Percentiles rank a stretch among this genome's conserved stretches.
Evolutionary conservation across 768 basidiomycete species (phyloP).

Genomic region (Pholiota conissans): DNA sequence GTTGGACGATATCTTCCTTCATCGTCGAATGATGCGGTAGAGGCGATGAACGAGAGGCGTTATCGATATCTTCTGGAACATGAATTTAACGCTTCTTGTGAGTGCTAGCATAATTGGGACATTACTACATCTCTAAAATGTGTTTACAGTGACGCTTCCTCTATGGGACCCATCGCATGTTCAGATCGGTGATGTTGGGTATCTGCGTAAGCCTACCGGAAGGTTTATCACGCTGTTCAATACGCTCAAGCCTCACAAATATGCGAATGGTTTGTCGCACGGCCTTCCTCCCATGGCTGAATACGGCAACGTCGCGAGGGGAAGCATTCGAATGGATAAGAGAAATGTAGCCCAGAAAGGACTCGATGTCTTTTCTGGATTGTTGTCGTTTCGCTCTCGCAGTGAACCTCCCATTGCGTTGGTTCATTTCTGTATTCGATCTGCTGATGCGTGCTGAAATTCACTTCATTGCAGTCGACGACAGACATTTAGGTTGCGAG

Average conservation of each 20-base stretch:
- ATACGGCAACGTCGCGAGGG: slow-evolving; percentile 55
- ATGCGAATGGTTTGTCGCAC: slow-evolving; percentile 32
- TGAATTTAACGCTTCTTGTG: slow-evolving; percentile 67
- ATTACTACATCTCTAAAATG: too few species aligned
- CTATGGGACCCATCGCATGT: slow-evolving; percentile 71
- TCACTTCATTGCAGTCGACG: slow-evolving; percentile 43
- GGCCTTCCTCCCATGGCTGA: slow-evolving; percentile 55
- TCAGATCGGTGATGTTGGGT: slow-evolving; percentile 73
- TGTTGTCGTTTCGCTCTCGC: slow-evolving; percentile 38
- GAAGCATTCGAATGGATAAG: slow-evolving; percentile 25
- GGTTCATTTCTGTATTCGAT: slow-evolving; percentile 17
- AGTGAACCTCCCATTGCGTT: slow-evolving; percentile 28
- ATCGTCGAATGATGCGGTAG: slow-evolving; percentile 36
- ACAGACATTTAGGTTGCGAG: slow-evolving; percentile 59
- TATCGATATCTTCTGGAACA: slow-evolving; percentile 71
- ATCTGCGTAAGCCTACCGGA: slow-evolving; percentile 65
- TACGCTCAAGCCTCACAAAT: slow-evolving; percentile 53
- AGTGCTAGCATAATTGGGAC: slow-evolving; percentile 30
- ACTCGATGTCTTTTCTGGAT: slow-evolving; percentile 45
- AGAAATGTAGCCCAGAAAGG: slow-evolving; percentile 41
- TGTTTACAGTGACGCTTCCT: slow-evolving; percentile 54
- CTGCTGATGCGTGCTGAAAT: neutral
- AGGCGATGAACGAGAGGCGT: slow-evolving; percentile 58
- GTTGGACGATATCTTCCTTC: slow-evolving; percentile 30
- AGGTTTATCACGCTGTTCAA: slow-evolving; percentile 74